Evolutionary conservation across 768 basidiomycete species (phyloP).

Genomic region (Amanita subjunquillea): DNA sequence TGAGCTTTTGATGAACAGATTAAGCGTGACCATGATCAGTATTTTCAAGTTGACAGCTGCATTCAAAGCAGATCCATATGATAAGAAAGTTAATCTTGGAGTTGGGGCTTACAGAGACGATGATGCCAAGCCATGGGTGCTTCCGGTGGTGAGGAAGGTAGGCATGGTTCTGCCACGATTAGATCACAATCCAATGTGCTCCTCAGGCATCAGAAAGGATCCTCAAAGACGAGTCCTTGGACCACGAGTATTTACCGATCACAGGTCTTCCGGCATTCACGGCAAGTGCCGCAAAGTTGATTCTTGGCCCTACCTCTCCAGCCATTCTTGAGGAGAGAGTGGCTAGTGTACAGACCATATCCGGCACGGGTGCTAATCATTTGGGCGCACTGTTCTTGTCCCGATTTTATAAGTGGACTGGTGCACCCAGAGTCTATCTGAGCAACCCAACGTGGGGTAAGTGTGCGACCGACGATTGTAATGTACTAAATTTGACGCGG

Average conservation of each 20-base stretch:
- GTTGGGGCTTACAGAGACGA: slow-evolving; percentile 92
- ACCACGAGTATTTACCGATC: slow-evolving; percentile 92
- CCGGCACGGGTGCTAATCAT: slow-evolving; percentile 94
- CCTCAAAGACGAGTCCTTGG: slow-evolving; percentile 57
- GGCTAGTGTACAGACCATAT: slow-evolving; percentile 84
- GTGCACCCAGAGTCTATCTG: slow-evolving; percentile 64
- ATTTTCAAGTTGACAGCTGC: slow-evolving; percentile 88
- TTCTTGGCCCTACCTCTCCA: slow-evolving; percentile 63
- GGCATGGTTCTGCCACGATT: neutral
- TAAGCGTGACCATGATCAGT: slow-evolving; percentile 25
- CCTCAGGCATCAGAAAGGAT: slow-evolving; percentile 63
- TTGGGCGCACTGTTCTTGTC: slow-evolving; percentile 82
- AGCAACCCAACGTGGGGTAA: slow-evolving; percentile 93
- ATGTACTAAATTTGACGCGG: neutral
- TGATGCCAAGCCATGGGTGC: slow-evolving; percentile 81
- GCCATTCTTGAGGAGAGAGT: slow-evolving; percentile 65
- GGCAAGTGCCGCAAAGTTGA: slow-evolving; percentile 69
- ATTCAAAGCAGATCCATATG: slow-evolving; percentile 70
- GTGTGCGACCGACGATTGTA: neutral
- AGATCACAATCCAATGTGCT: neutral
- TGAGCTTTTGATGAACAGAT: neutral
- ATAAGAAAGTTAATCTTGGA: slow-evolving; percentile 82
- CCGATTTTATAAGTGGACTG: slow-evolving; percentile 67
- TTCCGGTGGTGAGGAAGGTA: slow-evolving; percentile 87
- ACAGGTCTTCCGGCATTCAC: slow-evolving; percentile 82